Conservation (phyloP, 768 basidiomycete genomes). For the Tubosaeta sp. region DNA sequence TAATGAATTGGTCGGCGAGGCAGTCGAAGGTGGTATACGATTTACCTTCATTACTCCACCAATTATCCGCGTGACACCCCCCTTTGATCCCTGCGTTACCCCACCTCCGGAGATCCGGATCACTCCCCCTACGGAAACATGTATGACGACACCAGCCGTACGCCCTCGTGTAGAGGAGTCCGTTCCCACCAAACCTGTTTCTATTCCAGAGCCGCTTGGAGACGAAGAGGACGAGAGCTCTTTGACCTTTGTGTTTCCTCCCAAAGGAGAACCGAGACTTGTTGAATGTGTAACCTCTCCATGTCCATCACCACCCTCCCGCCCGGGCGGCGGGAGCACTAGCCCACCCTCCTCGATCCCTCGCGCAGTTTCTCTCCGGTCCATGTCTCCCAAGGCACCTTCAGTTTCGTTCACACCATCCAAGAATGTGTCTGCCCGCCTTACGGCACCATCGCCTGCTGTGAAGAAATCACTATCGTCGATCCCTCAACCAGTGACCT, state of each 20-base stretch:
- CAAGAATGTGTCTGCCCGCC: conserved; percentile 27
- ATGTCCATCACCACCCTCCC: conserved; percentile 11
- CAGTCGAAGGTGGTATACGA: conserved; percentile 62
- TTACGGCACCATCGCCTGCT: conserved; percentile 36
- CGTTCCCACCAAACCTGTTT: conserved; percentile 1
- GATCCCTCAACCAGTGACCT: conserved; percentile 55
- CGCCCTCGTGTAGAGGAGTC: conserved; percentile 3
- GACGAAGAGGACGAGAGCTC: conserved; percentile 23
- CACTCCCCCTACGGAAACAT: conserved; percentile 17
- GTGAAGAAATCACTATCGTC: conserved; percentile 55
- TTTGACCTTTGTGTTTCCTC: conserved; percentile 23
- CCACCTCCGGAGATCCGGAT: conserved; percentile 25
- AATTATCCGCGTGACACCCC: conserved; percentile 25
- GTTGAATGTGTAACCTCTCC: conserved; percentile 7
- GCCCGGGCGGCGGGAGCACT: conserved; percentile 12
- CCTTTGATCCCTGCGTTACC: conserved; percentile 21
- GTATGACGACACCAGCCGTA: conserved; percentile 18
- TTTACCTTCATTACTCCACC: conserved; percentile 70
- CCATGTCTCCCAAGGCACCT: conserved; percentile 29
- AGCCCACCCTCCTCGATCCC: conserved; percentile 51
- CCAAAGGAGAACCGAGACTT: conserved; percentile 3
- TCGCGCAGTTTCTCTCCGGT: conserved; percentile 37
- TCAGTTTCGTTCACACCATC: conserved; percentile 33
- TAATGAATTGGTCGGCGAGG: conserved; percentile 55
- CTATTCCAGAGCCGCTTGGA: conserved; percentile 12